A percentile compares a stretch with the other conserved stretches of the same genome.
Evolutionary conservation across 345 rosid species (phyloP).

Genomic region (Moricandia moricandioides): DNA sequence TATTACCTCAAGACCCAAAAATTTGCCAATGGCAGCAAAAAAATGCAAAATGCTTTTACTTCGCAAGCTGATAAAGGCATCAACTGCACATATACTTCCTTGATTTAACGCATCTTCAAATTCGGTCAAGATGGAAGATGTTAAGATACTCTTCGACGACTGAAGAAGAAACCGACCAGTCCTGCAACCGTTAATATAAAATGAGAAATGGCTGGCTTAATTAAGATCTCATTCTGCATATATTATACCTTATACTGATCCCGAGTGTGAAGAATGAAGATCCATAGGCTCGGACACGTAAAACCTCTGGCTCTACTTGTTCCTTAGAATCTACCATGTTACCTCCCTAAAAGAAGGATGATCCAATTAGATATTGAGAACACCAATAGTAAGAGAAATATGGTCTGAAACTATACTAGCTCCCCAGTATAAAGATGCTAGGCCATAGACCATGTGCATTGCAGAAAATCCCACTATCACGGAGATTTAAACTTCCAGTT

Average conservation of each 20-base stretch:
- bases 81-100: slow-evolving; percentile 71
- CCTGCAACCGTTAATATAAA: slow-evolving; percentile 46
- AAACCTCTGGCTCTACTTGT: slow-evolving; percentile 62
- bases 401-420: too few relatives aligned
- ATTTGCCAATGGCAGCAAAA: slow-evolving; percentile 81
- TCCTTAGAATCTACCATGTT: too few relatives aligned
- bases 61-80: slow-evolving; percentile 75
- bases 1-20: slow-evolving; percentile 89
- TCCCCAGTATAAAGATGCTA: too few relatives aligned
- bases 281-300: slow-evolving; percentile 84
- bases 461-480: too few relatives aligned
- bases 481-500: too few relatives aligned
- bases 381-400: background rate
- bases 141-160: slow-evolving; percentile 62
- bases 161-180: slow-evolving; percentile 83
- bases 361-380: background rate
- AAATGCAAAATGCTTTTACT: slow-evolving; percentile 82
- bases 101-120: slow-evolving; percentile 86
- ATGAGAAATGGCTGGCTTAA: background rate
- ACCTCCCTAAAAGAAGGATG: too few relatives aligned
- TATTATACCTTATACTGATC: slow-evolving; percentile 70
- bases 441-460: too few relatives aligned
- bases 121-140: slow-evolving; percentile 53
- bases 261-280: slow-evolving; percentile 83
- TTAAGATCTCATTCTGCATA: background rate